phyloP scores from a whole-genome alignment of 169 alveolate genomes.

The Eimeria maxima region DNA sequence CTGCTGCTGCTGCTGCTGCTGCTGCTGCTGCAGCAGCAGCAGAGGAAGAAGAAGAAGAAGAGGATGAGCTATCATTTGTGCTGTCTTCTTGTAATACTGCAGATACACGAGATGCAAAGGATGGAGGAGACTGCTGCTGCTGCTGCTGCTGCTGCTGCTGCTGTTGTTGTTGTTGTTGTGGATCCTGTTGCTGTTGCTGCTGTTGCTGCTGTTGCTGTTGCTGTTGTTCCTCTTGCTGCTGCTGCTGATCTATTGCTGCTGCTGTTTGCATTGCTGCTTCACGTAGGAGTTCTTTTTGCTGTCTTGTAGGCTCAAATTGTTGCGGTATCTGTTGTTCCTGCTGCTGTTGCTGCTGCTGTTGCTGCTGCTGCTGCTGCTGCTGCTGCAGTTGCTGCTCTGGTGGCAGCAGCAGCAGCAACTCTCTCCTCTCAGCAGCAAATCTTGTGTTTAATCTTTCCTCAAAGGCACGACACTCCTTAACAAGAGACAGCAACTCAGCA shows the following conservation, averaged over 20 bases:
- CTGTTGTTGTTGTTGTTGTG: not conserved
- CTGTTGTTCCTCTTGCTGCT: no score
- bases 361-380: slow-evolving; percentile 44
- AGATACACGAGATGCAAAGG: slow-evolving; percentile 3
- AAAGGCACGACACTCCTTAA: not conserved
- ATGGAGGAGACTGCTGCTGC: no score
- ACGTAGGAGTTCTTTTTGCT: no score
- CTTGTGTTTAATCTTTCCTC: not conserved
- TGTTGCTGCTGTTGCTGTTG: no score
- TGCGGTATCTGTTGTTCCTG: not conserved
- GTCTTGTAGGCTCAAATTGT: not conserved
- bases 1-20: slow-evolving; percentile 41
- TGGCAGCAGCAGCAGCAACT: no score
- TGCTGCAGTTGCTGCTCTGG: not conserved
- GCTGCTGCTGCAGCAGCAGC: not conserved
- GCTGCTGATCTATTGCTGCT: no score
- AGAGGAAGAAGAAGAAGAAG: no score
- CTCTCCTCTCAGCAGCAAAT: not conserved
- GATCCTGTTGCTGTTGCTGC: no score
- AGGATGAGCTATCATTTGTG: no score
- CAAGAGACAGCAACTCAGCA: slow-evolving; percentile 3
- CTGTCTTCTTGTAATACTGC: slow-evolving; percentile 20
- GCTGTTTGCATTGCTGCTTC: no score
- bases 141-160: not conserved
- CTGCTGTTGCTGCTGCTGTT: slow-evolving; percentile 61